These are phyloP conservation scores for Podaxis carcinomalis DNA, from an alignment of 768 basidiomycete species.

Conservation along the genomic window DNA sequence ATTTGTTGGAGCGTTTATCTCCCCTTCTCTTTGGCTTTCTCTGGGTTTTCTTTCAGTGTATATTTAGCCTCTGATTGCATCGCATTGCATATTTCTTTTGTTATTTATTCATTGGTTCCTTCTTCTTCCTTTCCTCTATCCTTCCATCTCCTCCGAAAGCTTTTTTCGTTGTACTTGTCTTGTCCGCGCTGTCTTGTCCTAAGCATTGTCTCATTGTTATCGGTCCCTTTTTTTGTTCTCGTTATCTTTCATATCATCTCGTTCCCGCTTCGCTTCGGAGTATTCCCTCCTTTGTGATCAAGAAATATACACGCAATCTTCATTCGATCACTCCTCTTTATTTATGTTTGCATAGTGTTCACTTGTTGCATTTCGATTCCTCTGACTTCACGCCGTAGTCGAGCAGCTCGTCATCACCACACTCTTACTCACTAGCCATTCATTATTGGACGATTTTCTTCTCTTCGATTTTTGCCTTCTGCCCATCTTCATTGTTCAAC, in stretches of 20 bases:
- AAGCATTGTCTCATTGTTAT: constrained; percentile 5
- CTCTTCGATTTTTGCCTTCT: neutral
- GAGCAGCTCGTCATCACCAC: neutral
- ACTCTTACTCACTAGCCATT: neutral
- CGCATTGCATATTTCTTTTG: constrained; percentile 2
- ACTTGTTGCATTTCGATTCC: neutral
- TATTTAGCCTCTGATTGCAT: constrained; percentile 1
- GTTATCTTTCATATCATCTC: neutral
- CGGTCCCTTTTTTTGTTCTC: neutral
- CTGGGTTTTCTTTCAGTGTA: constrained; percentile 4
- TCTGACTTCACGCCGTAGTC: neutral
- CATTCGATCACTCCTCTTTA: neutral
- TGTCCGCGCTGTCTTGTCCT: constrained; percentile 6
- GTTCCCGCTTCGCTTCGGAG: neutral
- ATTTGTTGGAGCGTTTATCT: constrained; percentile 7
- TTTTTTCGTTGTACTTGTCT: neutral
- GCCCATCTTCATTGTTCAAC: neutral
- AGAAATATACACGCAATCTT: neutral
- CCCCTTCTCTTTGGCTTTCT: neutral
- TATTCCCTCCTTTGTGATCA: neutral
- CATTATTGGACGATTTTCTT: neutral
- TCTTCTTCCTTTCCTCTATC: neutral
- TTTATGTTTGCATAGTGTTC: neutral
- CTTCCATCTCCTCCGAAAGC: neutral
- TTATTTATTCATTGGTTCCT: constrained; percentile 1